Evolutionary conservation across 148 eudicot genomes (phyloP), one percentile per base, ranked within the genome.

Genomic region (Linanthus parryae): DNA sequence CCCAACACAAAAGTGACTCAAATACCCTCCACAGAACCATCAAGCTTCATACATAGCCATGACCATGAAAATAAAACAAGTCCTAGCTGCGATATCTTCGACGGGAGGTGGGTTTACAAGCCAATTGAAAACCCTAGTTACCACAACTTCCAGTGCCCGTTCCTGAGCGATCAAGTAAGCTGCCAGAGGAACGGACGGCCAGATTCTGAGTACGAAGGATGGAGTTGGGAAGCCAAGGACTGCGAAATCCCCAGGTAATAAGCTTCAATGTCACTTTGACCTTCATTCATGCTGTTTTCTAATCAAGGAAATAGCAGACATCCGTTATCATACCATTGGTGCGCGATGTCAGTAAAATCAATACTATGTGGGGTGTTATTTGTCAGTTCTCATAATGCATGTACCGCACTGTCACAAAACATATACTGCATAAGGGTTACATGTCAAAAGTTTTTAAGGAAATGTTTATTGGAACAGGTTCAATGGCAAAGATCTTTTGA

Each of bases 181-280:
- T 79, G 84, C 58, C 73, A 20, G 42, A 68, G 46, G 29, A 75
- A 75, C 27, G 84, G 84, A n/a, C 52, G 84, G 53, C 78, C 78
- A 2, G 84, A 79, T 69, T 56, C 37, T 2, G 73, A 35, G 15
- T 75, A 75, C 3, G 43, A 66, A 44, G 42, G 52, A 2, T 79
- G 84, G 84, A 65, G 37, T 48, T 79, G 84, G 84, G 77, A 74
- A 62, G 64, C 74, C 54, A 59, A 48, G 20, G 55, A 44, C 48
- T 79, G 84, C 52, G 46, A 79, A 22, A 31, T 79, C 37, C 84
- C 80, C 24, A 55, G 73, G 84, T 75, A 54, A 58, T 66, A 39
- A 8, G n/a, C n/a, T n/a, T n/a, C n/a, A n/a, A n/a, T n/a, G n/a
- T n/a, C n/a, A n/a, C n/a, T n/a, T n/a, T n/a, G n/a, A n/a, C 45